Evolutionary conservation across 83 land plant species (phyloP).

Genomic region (Picea abies): DNA sequence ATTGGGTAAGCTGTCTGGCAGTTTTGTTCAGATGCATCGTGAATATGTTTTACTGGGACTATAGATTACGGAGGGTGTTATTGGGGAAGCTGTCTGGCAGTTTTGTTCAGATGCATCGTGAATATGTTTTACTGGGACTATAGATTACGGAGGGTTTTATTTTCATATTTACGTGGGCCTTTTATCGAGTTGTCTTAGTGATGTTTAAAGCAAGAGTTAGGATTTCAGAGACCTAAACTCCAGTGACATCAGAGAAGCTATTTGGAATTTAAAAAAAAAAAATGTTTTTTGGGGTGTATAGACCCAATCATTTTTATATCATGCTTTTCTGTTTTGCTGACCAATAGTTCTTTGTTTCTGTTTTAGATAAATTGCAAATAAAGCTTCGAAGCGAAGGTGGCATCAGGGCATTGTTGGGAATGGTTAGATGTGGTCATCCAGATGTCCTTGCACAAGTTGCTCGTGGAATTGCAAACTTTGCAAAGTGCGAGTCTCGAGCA

Average conservation of each 20-base stretch:
- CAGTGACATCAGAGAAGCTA: neutral
- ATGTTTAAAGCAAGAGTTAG: too few relatives aligned
- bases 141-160: too few relatives aligned
- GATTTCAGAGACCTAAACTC: too few relatives aligned
- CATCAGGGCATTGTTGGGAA: constrained; percentile 76
- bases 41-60: too few relatives aligned
- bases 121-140: too few relatives aligned
- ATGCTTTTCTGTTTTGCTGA: neutral
- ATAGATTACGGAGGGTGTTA: too few relatives aligned
- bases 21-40: too few relatives aligned
- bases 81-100: too few relatives aligned
- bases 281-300: neutral
- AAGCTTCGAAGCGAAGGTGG: constrained; percentile 82
- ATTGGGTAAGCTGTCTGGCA: too few relatives aligned
- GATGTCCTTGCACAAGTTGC: constrained; percentile 95
- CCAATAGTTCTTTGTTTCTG: neutral
- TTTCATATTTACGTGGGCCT: too few relatives aligned
- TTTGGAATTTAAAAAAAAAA: neutral
- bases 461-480: constrained; percentile 89
- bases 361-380: constrained; percentile 65
- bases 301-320: neutral
- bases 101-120: too few relatives aligned
- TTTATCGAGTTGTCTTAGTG: too few relatives aligned
- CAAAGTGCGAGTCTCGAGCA: constrained; percentile 85
- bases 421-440: constrained; percentile 76